Percentiles rank a stretch among this genome's conserved stretches.
Conservation (phyloP, 1,139 yeast species). For the Saccharomyces hybrid region DNA sequence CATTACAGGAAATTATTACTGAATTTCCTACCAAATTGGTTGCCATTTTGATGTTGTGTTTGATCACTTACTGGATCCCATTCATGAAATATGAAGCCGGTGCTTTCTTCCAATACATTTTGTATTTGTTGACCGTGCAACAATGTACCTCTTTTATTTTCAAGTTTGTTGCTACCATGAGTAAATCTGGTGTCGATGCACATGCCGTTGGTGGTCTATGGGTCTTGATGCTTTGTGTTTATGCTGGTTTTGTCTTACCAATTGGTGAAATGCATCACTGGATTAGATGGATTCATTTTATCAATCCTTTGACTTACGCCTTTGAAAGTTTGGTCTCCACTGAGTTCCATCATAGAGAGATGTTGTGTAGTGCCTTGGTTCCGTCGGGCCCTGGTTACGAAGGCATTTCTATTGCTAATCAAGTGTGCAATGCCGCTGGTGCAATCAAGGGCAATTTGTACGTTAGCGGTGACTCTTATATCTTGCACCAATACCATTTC, state of each 20-base stretch:
- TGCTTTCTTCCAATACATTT: constrained; percentile 49
- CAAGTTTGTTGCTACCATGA: constrained; percentile 51
- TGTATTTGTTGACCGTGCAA: constrained; percentile 42
- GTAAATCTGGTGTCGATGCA: constrained; percentile 51
- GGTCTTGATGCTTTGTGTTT: constrained; percentile 46
- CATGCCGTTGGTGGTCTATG: constrained; percentile 54
- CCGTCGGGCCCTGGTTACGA: constrained; percentile 51
- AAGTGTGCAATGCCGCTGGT: constrained; percentile 45
- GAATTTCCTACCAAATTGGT: constrained; percentile 50
- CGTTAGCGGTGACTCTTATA: constrained; percentile 46
- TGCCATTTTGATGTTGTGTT: constrained; percentile 40
- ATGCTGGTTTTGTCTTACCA: constrained; percentile 55
- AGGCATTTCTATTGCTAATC: constrained; percentile 35
- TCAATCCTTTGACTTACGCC: constrained; percentile 51
- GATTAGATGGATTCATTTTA: constrained; percentile 55
- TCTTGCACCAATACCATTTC: constrained; percentile 36
- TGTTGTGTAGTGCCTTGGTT: constrained; percentile 41
- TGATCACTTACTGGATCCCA: constrained; percentile 53
- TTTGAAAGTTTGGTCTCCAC: constrained; percentile 52
- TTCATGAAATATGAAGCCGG: constrained; percentile 53
- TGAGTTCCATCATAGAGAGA: constrained; percentile 46
- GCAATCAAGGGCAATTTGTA: constrained; percentile 38
- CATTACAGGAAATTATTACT: constrained; percentile 50
- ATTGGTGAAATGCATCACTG: constrained; percentile 53
- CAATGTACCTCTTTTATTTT: constrained; percentile 51